phyloP scores from a whole-genome alignment of 768 basidiomycete genomes.

The Suillus weaverae region DNA sequence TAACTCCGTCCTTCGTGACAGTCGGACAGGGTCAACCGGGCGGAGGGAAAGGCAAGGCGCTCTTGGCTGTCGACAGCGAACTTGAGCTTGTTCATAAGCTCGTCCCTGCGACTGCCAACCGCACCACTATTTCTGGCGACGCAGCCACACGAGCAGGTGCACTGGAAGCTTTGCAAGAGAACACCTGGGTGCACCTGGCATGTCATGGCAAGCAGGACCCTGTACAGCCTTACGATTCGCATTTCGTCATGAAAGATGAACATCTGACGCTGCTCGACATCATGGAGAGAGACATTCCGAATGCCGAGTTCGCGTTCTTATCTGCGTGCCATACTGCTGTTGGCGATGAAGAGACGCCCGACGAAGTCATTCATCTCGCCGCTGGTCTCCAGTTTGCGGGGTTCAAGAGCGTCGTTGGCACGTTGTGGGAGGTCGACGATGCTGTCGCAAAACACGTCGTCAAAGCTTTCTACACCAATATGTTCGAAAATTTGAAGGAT shows the following conservation, averaged over 20 bases:
- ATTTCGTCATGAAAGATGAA: slow-evolving; percentile 11
- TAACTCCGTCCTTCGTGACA: not conserved
- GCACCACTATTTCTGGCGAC: slow-evolving; percentile 12
- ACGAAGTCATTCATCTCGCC: too few species aligned
- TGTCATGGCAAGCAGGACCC: slow-evolving; percentile 29
- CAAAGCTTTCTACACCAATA: too few species aligned
- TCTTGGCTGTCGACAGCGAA: not conserved
- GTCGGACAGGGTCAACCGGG: not conserved
- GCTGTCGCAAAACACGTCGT: too few species aligned
- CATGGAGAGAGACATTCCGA: too few species aligned
- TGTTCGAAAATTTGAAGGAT: too few species aligned
- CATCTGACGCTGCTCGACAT: too few species aligned
- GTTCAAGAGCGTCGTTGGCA: too few species aligned
- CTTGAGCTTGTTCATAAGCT: not conserved
- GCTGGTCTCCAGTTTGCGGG: too few species aligned
- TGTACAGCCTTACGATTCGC: slow-evolving; percentile 25
- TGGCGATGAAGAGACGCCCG: too few species aligned
- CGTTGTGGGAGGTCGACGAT: too few species aligned
- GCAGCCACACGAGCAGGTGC: slow-evolving; percentile 17
- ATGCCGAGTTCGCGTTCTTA: too few species aligned
- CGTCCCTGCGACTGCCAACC: not conserved
- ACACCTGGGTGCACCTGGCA: slow-evolving; percentile 31
- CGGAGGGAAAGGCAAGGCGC: not conserved
- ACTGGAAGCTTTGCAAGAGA: slow-evolving; percentile 12
- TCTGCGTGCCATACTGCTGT: too few species aligned